Conservation (phyloP, 129 eudicot genomes). For the Glebionis coronaria region DNA sequence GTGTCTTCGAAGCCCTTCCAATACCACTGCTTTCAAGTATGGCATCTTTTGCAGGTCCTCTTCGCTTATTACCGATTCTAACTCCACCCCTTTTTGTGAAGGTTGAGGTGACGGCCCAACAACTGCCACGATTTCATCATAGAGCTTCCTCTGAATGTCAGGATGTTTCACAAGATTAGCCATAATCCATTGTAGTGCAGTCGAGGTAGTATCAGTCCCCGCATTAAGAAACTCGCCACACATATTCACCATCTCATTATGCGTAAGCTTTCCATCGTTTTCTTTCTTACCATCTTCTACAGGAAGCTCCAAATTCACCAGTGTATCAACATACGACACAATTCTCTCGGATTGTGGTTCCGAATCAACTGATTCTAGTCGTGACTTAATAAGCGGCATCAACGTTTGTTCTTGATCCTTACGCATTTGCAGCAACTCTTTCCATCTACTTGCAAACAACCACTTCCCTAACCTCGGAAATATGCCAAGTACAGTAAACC, state of each 20-base stretch:
- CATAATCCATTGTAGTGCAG: slow-evolving; percentile 31
- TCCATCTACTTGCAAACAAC: slow-evolving; percentile 8
- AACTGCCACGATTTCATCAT: slow-evolving; percentile 43
- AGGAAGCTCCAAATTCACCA: slow-evolving; percentile 21
- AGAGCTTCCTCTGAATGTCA: slow-evolving; percentile 44
- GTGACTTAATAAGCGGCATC: neutral
- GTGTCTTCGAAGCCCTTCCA: slow-evolving; percentile 30
- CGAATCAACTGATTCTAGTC: neutral
- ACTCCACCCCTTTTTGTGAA: neutral
- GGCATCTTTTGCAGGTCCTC: slow-evolving; percentile 20
- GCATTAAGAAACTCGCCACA: slow-evolving; percentile 58
- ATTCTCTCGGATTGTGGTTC: neutral
- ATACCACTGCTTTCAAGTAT: slow-evolving; percentile 28
- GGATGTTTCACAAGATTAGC: slow-evolving; percentile 27
- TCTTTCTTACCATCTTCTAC: neutral
- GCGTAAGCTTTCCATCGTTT: slow-evolving; percentile 30
- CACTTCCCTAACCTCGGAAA: slow-evolving; percentile 2
- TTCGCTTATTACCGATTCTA: slow-evolving; percentile 19
- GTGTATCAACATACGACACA: slow-evolving; percentile 25
- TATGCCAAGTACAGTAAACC: neutral
- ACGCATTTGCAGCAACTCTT: slow-evolving; percentile 12
- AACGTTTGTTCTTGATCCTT: neutral
- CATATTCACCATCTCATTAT: slow-evolving; percentile 44
- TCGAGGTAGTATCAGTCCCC: slow-evolving; percentile 24
- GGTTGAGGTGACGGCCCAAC: slow-evolving; percentile 28